Evolutionary conservation across 495 filamentous ascomycete species (phyloP).

Genomic region (Penicillium flavigenum): DNA sequence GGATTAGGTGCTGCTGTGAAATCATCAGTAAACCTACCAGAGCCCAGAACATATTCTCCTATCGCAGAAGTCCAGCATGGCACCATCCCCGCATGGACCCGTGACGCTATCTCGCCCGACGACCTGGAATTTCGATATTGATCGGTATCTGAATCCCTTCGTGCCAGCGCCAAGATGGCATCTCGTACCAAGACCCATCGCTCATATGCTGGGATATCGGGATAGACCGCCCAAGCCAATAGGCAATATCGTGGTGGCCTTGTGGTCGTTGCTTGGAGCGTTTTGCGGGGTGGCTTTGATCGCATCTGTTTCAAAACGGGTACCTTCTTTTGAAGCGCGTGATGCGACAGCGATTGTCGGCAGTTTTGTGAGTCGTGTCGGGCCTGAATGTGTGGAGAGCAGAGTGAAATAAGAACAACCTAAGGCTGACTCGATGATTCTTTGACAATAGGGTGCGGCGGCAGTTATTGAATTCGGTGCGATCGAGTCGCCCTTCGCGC

Average conservation of each 20-base stretch:
- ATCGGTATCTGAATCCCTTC: slow-evolving; percentile 61
- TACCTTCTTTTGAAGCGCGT: slow-evolving; percentile 38
- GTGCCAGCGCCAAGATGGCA: slow-evolving; percentile 52
- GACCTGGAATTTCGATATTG: slow-evolving; percentile 62
- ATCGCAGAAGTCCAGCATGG: slow-evolving; percentile 4
- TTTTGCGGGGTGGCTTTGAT: slow-evolving; percentile 47
- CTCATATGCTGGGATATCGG: slow-evolving; percentile 45
- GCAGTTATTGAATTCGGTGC: slow-evolving; percentile 73
- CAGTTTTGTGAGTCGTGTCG: slow-evolving; percentile 41
- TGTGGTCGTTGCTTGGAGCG: slow-evolving; percentile 46
- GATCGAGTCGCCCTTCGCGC: slow-evolving; percentile 79
- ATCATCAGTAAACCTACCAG: neutral
- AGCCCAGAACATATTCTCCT: neutral
- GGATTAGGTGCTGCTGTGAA: neutral
- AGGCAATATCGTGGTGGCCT: slow-evolving; percentile 39
- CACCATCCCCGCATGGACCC: slow-evolving; percentile 4
- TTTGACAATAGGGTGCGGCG: slow-evolving; percentile 60
- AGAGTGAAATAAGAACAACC: neutral
- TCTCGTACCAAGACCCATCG: slow-evolving; percentile 37
- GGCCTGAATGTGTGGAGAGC: neutral
- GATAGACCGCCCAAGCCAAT: slow-evolving; percentile 27
- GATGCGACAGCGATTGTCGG: slow-evolving; percentile 40
- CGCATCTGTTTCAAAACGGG: slow-evolving; percentile 39
- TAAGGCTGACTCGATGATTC: neutral
- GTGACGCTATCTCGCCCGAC: slow-evolving; percentile 15